A percentile compares a stretch with the other conserved stretches of the same genome.
phyloP scores from a whole-genome alignment of 2,329 filamentous ascomycete genomes.

The Ophiostoma sp. region DNA sequence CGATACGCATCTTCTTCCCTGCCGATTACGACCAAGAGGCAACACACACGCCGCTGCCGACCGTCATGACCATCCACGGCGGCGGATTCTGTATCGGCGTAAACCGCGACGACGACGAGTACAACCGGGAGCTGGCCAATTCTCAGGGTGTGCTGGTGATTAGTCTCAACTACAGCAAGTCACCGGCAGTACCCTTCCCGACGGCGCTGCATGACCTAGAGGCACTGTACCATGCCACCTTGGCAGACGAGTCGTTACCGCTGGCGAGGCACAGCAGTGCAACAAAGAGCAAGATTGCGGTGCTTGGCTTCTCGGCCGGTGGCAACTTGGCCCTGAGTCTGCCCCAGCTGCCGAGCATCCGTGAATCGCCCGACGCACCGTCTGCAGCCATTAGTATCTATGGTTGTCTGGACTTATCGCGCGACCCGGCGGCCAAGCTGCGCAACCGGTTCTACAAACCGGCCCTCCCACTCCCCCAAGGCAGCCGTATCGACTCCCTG shows the following conservation, averaged over 20 bases:
- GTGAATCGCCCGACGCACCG: constrained; percentile 28
- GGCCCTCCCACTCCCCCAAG: constrained; percentile 35
- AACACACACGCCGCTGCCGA: constrained; percentile 38
- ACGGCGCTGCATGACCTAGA: constrained; percentile 46
- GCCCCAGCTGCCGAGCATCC: constrained; percentile 42
- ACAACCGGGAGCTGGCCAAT: constrained; percentile 46
- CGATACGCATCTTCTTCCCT: constrained; percentile 46
- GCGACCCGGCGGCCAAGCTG: constrained; percentile 36
- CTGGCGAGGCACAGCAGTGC: constrained; percentile 41
- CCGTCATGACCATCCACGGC: constrained; percentile 53
- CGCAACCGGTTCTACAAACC: constrained; percentile 41
- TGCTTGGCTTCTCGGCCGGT: constrained; percentile 53
- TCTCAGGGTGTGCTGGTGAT: constrained; percentile 46
- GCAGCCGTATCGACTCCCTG: constrained; percentile 34
- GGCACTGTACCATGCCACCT: constrained; percentile 43
- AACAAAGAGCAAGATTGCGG: constrained; percentile 35
- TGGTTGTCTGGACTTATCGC: constrained; percentile 45
- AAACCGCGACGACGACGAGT: constrained; percentile 47
- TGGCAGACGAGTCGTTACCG: constrained; percentile 46
- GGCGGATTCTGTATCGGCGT: constrained; percentile 50
- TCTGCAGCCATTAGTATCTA: constrained; percentile 46
- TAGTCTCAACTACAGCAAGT: constrained; percentile 50
- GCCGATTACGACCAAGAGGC: constrained; percentile 37
- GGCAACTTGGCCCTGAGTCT: constrained; percentile 49
- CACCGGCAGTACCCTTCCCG: constrained; percentile 48